These are phyloP conservation scores for Daedaleopsis sinensis DNA, from an alignment of 768 basidiomycete species.

Conservation along the genomic window DNA sequence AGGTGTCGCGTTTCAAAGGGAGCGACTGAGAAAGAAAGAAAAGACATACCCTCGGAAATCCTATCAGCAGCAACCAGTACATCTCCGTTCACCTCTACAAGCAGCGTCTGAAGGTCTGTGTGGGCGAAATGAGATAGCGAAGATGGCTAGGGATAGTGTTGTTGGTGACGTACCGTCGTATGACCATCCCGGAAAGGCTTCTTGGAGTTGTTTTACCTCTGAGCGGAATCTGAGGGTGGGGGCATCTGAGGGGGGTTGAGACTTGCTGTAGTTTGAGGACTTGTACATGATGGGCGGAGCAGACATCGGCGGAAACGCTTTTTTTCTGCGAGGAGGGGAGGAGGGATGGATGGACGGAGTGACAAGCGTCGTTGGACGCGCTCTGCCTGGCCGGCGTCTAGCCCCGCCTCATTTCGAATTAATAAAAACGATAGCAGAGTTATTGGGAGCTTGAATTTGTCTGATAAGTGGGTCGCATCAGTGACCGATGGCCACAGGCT, in stretches of 20 bases:
- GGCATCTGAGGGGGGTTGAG: constrained; percentile 27
- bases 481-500: neutral
- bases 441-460: neutral
- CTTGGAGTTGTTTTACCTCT: constrained; percentile 66
- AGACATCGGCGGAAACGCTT: constrained; percentile 19
- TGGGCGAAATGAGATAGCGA: constrained; percentile 24
- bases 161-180: constrained; percentile 55
- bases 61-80: constrained; percentile 68
- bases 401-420: neutral
- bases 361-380: constrained; percentile 18
- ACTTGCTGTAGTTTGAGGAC: constrained; percentile 34
- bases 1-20: constrained; percentile 17
- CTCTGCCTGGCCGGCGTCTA: constrained; percentile 10
- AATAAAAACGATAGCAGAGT: constrained; percentile 6
- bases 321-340: constrained; percentile 21
- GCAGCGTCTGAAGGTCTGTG: constrained; percentile 68
- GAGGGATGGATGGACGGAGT: constrained; percentile 9
- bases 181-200: constrained; percentile 71
- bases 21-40: constrained; percentile 13
- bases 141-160: constrained; percentile 26
- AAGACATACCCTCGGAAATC: constrained; percentile 69
- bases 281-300: constrained; percentile 32
- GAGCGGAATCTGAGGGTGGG: constrained; percentile 47
- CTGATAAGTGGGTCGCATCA: constrained; percentile 6
- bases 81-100: constrained; percentile 71